phyloP scores from a whole-genome alignment of 2,329 filamentous ascomycete genomes.

The Fusarium nisikadoi region DNA sequence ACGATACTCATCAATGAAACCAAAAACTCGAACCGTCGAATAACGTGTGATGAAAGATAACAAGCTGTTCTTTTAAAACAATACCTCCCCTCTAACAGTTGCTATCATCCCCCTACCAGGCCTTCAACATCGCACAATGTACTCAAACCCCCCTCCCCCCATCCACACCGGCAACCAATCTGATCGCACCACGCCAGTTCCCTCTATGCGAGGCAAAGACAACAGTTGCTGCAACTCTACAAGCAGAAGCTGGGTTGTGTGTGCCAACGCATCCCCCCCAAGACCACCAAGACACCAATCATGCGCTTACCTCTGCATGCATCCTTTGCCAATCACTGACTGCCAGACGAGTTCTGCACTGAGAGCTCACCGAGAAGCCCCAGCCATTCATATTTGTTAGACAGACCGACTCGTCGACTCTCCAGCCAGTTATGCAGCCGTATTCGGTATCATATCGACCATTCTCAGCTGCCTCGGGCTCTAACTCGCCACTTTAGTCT shows the following conservation, averaged over 20 bases:
- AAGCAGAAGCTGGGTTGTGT: conserved; percentile 27
- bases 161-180: conserved; percentile 33
- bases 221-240: conserved; percentile 35
- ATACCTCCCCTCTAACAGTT: conserved; percentile 36
- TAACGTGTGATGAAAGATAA: conserved; percentile 3
- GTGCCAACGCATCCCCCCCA: conserved; percentile 40
- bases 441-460: conserved; percentile 10
- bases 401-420: conserved; percentile 33
- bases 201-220: conserved; percentile 41
- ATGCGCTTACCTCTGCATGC: conserved; percentile 41
- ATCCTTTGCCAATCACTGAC: conserved; percentile 37
- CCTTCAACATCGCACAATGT: conserved; percentile 5
- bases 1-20: conserved; percentile 11
- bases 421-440: conserved; percentile 33
- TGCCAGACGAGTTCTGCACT: conserved; percentile 36
- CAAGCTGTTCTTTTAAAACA: conserved; percentile 3
- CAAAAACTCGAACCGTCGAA: neutral
- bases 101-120: conserved; percentile 12
- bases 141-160: conserved; percentile 20
- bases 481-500: conserved; percentile 21
- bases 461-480: conserved; percentile 27
- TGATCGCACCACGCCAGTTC: conserved; percentile 37
- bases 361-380: conserved; percentile 23
- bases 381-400: conserved; percentile 31
- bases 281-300: conserved; percentile 43